phyloP scores from a whole-genome alignment of 140 eudicot species.

The Ambrosia hybrid region DNA sequence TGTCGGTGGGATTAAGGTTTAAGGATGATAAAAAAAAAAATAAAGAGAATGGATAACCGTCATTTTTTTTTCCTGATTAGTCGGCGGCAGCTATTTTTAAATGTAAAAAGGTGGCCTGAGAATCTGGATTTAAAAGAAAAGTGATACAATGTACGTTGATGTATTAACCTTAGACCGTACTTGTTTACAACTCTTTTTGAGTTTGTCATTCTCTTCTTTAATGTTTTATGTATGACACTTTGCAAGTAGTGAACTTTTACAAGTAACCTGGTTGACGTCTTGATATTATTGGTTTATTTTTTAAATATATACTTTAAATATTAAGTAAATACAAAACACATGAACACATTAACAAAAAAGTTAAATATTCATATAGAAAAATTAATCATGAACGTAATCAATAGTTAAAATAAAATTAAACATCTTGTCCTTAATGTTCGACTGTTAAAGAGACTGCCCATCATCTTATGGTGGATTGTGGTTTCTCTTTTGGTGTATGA shows the following conservation, averaged over 20 bases:
- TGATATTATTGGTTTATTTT: background rate
- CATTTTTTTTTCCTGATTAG: background rate
- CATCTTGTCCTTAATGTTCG: too few species aligned
- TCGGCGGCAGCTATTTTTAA: background rate
- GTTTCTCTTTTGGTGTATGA: too few species aligned
- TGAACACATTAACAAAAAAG: too few species aligned
- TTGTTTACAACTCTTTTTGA: background rate
- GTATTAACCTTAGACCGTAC: background rate
- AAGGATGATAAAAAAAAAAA: background rate
- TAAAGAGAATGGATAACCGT: background rate
- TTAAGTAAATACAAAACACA: too few species aligned
- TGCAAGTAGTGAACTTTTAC: background rate
- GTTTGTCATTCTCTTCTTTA: background rate
- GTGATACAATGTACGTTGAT: background rate
- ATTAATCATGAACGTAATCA: too few species aligned
- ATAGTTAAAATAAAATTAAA: too few species aligned
- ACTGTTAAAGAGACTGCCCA: too few species aligned
- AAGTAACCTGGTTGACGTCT: background rate
- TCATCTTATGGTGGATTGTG: too few species aligned
- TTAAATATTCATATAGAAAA: too few species aligned
- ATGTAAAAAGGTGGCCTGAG: background rate
- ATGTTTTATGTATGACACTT: background rate
- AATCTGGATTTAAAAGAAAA: background rate
- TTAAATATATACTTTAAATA: too few species aligned
- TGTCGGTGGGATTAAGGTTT: background rate